Percentiles rank a stretch among this genome's conserved stretches.
phyloP scores from a whole-genome alignment of 345 rosid species.

The Cardamine occulta region DNA sequence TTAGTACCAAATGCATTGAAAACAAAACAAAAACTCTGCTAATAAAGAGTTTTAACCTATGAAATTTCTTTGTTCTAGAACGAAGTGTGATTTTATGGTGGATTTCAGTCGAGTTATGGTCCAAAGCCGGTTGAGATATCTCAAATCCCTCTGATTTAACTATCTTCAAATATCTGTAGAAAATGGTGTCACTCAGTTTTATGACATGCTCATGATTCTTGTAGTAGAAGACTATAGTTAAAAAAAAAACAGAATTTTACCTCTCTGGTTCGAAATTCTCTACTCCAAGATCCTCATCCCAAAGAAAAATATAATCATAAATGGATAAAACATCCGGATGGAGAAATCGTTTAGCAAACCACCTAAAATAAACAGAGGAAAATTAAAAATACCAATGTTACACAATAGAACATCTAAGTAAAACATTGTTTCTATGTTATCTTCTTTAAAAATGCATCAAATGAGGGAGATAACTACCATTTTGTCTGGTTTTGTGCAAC shows the following conservation, averaged over 20 bases:
- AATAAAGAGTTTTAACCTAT: constrained; percentile 50
- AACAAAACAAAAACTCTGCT: neutral
- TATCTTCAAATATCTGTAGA: constrained; percentile 71
- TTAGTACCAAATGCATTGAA: constrained; percentile 20
- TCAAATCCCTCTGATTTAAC: constrained; percentile 81
- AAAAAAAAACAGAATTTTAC: constrained; percentile 39
- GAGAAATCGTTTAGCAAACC: constrained; percentile 98
- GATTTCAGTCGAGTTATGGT: constrained; percentile 83
- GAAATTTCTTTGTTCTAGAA: constrained; percentile 66
- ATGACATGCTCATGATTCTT: neutral
- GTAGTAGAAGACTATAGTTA: neutral
- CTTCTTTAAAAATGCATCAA: neutral
- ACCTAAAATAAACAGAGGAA: constrained; percentile 53
- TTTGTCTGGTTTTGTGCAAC: constrained; percentile 96
- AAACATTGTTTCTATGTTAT: constrained; percentile 4
- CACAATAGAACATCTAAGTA: neutral
- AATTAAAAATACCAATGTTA: neutral
- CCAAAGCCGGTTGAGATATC: constrained; percentile 98
- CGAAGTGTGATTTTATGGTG: constrained; percentile 95
- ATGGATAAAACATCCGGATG: constrained; percentile 87
- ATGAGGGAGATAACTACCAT: constrained; percentile 56
- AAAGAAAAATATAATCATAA: constrained; percentile 92
- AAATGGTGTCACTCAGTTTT: constrained; percentile 7
- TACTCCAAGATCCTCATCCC: constrained; percentile 99
- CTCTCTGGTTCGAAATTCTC: constrained; percentile 75